phyloP scores from a whole-genome alignment of 2,329 filamentous ascomycete species.

The Calycina herbarum region DNA sequence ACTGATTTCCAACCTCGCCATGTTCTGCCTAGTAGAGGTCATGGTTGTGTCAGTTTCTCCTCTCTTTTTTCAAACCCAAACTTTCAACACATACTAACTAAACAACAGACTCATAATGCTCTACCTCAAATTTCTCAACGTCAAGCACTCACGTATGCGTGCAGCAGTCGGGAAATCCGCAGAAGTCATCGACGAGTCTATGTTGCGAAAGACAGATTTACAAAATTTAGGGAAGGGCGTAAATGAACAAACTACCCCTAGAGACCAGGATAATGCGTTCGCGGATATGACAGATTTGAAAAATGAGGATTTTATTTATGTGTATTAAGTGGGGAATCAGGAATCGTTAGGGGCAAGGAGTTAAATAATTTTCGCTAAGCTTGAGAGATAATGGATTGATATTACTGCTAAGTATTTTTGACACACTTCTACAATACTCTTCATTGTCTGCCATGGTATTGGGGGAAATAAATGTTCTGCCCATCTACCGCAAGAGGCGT shows the following conservation, averaged over 20 bases:
- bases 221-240: conserved; percentile 12
- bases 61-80: neutral
- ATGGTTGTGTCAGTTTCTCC: conserved; percentile 44
- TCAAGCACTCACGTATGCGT: conserved; percentile 53
- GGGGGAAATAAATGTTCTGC: no score
- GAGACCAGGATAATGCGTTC: conserved; percentile 49
- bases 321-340: conserved; percentile 32
- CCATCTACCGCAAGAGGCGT: no score
- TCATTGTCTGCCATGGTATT: no score
- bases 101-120: conserved; percentile 36
- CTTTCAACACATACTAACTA: neutral
- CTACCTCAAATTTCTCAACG: conserved; percentile 55
- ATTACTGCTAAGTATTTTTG: no score
- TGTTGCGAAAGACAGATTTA: conserved; percentile 42
- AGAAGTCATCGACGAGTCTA: conserved; percentile 57
- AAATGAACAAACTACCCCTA: conserved; percentile 1
- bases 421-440: no score
- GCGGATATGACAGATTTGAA: conserved; percentile 59
- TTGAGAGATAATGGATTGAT: neutral
- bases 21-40: conserved; percentile 29
- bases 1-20: conserved; percentile 14
- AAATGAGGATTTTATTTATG: conserved; percentile 64
- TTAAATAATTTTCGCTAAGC: neutral
- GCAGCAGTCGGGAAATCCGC: conserved; percentile 59
- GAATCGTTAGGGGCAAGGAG: neutral